These are phyloP conservation scores for Carex kokanica DNA, from an alignment of 176 grass and related monocot genomes.

Conservation along the genomic window DNA sequence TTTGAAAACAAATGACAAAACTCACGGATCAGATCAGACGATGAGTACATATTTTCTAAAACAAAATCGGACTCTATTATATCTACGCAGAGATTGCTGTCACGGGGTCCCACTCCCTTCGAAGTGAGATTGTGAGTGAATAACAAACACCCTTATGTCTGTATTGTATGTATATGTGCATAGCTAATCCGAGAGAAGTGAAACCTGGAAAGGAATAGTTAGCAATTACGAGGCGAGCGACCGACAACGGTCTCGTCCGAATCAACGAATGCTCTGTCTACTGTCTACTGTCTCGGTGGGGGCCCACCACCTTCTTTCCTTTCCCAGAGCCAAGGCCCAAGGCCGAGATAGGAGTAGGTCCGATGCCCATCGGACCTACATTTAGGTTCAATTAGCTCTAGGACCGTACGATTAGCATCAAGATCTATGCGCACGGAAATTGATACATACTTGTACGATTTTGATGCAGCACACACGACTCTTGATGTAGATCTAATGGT, in stretches of 20 bases:
- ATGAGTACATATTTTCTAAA: background rate
- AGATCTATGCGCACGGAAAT: no score
- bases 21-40: background rate
- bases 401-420: no score
- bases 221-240: background rate
- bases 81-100: background rate
- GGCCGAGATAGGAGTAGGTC: no score
- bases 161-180: no score
- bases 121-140: no score
- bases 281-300: background rate
- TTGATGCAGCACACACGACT: no score
- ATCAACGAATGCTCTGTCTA: conserved; percentile 14
- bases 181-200: background rate
- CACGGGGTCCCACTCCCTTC: background rate
- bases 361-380: no score
- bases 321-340: no score
- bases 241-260: conserved; percentile 12
- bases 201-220: background rate
- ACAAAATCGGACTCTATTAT: background rate
- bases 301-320: background rate
- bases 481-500: no score
- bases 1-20: background rate
- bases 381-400: no score
- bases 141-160: no score
- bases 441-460: no score